A percentile compares a stretch with the other conserved stretches of the same genome.
Conservation (phyloP, 805 yeast genomes). For the Lipomyces starkeyi region DNA sequence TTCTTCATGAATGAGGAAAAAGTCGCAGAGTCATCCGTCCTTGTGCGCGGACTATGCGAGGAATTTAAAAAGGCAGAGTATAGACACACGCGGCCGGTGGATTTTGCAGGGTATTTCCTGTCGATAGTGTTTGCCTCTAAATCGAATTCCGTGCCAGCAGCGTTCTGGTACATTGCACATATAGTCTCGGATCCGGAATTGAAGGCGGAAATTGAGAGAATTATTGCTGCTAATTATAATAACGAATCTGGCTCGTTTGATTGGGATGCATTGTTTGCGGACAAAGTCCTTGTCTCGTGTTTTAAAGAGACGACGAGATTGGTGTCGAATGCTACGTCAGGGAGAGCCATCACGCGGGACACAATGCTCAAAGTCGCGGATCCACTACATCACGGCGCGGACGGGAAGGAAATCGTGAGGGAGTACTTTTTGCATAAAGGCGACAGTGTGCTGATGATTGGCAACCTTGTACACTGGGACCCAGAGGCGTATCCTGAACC, state of each 20-base stretch:
- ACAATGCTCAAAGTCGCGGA: slow-evolving; percentile 24
- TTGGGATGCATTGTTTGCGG: slow-evolving; percentile 23
- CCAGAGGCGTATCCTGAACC: slow-evolving; percentile 31
- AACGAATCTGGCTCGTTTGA: slow-evolving; percentile 16
- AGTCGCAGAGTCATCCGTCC: neutral
- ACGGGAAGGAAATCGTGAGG: neutral
- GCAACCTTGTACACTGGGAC: slow-evolving; percentile 34
- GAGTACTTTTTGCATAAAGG: slow-evolving; percentile 25
- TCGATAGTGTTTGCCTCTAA: slow-evolving; percentile 34
- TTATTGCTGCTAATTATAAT: slow-evolving; percentile 16
- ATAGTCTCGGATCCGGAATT: slow-evolving; percentile 16
- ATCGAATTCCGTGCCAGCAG: slow-evolving; percentile 33
- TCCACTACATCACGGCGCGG: neutral
- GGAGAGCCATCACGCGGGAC: slow-evolving; percentile 22
- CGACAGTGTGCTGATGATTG: slow-evolving; percentile 21
- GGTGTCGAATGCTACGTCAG: slow-evolving; percentile 14
- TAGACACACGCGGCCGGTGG: slow-evolving; percentile 2
- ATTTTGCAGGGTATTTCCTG: slow-evolving; percentile 30
- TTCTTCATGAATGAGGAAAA: slow-evolving; percentile 15
- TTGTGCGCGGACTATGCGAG: neutral
- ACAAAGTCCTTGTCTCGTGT: slow-evolving; percentile 21
- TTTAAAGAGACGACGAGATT: slow-evolving; percentile 35
- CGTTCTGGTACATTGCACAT: slow-evolving; percentile 29
- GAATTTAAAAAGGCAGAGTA: neutral
- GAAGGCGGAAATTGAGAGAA: slow-evolving; percentile 1